phyloP scores from a whole-genome alignment of 164 flowering plant genomes.

The Brasenia schreberi region DNA sequence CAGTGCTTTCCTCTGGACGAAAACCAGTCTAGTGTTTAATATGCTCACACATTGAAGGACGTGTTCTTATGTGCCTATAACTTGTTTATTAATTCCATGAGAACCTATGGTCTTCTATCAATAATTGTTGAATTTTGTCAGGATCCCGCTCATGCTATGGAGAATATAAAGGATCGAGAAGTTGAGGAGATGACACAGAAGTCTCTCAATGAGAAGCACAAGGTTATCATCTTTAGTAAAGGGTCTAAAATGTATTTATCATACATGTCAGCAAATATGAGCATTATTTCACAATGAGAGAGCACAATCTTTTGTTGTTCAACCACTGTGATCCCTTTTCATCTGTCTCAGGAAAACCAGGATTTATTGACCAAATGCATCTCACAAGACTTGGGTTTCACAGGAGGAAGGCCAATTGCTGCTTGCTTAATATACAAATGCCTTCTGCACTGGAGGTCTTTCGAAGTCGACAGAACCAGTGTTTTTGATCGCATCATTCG shows the following conservation, averaged over 20 bases:
- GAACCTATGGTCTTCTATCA: not conserved
- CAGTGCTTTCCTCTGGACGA: not conserved
- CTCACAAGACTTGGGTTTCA: constrained; percentile 78
- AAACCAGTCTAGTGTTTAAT: not conserved
- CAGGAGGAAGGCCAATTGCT: constrained; percentile 81
- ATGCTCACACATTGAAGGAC: not conserved
- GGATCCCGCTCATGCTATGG: constrained; percentile 37
- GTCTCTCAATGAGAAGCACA: constrained; percentile 91
- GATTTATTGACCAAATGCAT: constrained; percentile 82
- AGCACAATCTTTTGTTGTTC: not conserved
- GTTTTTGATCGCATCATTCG: constrained; percentile 94
- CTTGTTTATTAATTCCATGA: not conserved
- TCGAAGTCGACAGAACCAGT: constrained; percentile 93
- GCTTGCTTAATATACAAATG: constrained; percentile 90
- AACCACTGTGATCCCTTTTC: not conserved
- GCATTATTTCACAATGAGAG: not conserved
- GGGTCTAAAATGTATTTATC: not conserved
- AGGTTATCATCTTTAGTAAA: constrained; percentile 24
- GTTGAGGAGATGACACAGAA: constrained; percentile 86
- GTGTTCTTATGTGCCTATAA: too few relatives aligned
- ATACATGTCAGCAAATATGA: not conserved
- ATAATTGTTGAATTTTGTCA: constrained; percentile 13
- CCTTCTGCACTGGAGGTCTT: constrained; percentile 98
- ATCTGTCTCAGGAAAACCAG: constrained; percentile 66
- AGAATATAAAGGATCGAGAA: constrained; percentile 50